phyloP scores from a whole-genome alignment of 768 basidiomycete species.

The Butyriboletus loyo region DNA sequence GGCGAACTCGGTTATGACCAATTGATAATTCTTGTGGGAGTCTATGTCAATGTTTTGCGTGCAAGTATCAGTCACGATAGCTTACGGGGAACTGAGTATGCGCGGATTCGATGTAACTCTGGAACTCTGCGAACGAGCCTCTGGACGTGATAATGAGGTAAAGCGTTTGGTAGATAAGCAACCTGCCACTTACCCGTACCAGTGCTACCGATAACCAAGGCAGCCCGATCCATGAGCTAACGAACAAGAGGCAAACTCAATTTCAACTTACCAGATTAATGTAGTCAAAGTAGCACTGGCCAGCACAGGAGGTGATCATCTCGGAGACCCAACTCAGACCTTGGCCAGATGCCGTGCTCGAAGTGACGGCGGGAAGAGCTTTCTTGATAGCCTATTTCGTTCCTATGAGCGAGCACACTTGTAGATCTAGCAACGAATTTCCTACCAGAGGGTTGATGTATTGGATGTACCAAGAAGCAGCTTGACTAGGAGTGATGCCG shows the following conservation, averaged over 20 bases:
- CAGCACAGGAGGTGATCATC: conserved; percentile 35
- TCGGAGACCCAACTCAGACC: conserved; percentile 36
- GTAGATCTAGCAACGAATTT: not conserved
- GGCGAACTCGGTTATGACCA: conserved; percentile 35
- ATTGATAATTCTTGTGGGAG: conserved; percentile 13
- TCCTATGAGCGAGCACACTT: not conserved
- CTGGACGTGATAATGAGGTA: conserved; percentile 16
- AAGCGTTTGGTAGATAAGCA: not conserved
- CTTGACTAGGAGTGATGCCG: conserved; percentile 25
- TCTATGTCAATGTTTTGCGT: conserved; percentile 2
- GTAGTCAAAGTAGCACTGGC: conserved; percentile 36
- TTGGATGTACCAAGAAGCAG: conserved; percentile 37
- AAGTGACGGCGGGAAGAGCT: conserved; percentile 37
- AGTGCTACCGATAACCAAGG: conserved; percentile 15
- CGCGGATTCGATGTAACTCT: conserved; percentile 25
- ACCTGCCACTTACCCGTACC: conserved; percentile 25
- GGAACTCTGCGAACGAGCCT: conserved; percentile 27
- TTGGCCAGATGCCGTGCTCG: conserved; percentile 30
- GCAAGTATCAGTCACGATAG: no score
- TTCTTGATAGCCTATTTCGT: conserved; percentile 33
- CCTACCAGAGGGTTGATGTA: conserved; percentile 37
- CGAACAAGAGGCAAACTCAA: not conserved
- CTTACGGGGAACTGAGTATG: conserved; percentile 30
- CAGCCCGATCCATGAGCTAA: not conserved
- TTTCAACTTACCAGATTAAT: conserved; percentile 30